Percentiles rank a stretch among this genome's conserved stretches.
Conservation (phyloP, 805 yeast species). For the Candida pseudoglaebosa region DNA sequence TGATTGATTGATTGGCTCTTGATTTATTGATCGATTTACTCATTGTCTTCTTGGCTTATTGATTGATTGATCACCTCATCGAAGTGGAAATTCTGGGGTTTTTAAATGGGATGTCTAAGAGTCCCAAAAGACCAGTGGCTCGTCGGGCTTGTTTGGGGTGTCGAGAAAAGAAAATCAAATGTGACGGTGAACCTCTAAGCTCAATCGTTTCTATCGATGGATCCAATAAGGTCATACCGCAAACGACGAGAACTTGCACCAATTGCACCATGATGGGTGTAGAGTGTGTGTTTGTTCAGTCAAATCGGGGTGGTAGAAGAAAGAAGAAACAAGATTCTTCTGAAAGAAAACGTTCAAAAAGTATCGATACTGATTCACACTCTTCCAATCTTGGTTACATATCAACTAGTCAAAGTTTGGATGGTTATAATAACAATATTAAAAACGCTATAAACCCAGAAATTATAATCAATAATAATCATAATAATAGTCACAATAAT, state of each 20-base stretch:
- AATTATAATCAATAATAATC: too few relatives aligned
- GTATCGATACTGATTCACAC: background rate
- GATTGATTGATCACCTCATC: too few relatives aligned
- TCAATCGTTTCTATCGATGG: slow-evolving; percentile 15
- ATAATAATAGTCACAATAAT: too few relatives aligned
- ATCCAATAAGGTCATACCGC: slow-evolving; percentile 15
- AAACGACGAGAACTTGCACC: slow-evolving; percentile 35
- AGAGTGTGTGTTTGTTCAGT: slow-evolving; percentile 54
- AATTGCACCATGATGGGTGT: slow-evolving; percentile 45
- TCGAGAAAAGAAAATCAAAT: slow-evolving; percentile 61
- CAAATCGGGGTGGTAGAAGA: slow-evolving; percentile 56
- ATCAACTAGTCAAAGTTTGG: background rate
- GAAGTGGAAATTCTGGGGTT: background rate
- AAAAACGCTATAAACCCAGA: background rate
- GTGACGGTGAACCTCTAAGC: slow-evolving; percentile 52
- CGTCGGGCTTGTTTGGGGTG: slow-evolving; percentile 61
- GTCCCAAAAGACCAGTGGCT: slow-evolving; percentile 39
- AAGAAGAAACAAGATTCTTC: slow-evolving; percentile 18
- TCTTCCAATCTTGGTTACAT: background rate
- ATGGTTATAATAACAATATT: background rate
- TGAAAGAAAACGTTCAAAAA: background rate
- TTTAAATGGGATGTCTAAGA: slow-evolving; percentile 2
- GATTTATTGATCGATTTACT: too few relatives aligned
- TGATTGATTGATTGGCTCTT: too few relatives aligned
- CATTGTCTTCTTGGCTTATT: too few relatives aligned